Evolutionary conservation across 495 filamentous ascomycete species (phyloP), one percentile per base, ranked within the genome.

Genomic region (Penicillium odoratum): DNA sequence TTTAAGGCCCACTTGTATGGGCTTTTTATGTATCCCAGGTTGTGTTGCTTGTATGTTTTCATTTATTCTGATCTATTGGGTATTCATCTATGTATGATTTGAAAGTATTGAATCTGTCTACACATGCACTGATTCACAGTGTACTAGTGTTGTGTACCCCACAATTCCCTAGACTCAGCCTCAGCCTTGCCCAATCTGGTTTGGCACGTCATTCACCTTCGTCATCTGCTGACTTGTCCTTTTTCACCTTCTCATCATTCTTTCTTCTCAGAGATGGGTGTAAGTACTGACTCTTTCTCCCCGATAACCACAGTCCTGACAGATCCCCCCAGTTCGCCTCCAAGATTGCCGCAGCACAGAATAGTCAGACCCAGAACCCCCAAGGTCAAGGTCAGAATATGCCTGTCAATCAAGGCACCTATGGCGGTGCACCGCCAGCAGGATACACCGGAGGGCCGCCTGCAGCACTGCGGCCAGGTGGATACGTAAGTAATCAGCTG

Each of bases 401-500:
- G 56, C 46, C 59, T 42, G 63, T 52, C 30, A 61, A 66, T 4
- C 52, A 45, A 47, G 70, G 71, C 40, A 65, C 66, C 10, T 76
- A 78, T 48, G 67, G 64, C 44, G 75, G 72, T 29, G 72, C 72
- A 36, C 69, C 74, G 56, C 74, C 76, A 9, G 40, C 73, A n/a
- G 73, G 74, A 29, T 77, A 77, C 44, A 71, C 75, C 21, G 76
- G 76, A 34, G 76, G 76, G 3, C 73, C 75, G 67, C 74, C 74
- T 46, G 58, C 72, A 38, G 57, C 72, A 26, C 59, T 74, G 62
- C 71, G 67, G 58, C 60, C 67, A 59, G 70, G 66, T 73, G 74
- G 75, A 71, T 67, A 70, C 56, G 74, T 75, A 71, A 71, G 74
- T 72, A 40, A 53, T 65, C 62, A 61, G 55, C 54, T 56, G 58